These are phyloP conservation scores for Colletotrichum truncatum DNA, from an alignment of 2,329 filamentous ascomycete species.

Conservation along the genomic window DNA sequence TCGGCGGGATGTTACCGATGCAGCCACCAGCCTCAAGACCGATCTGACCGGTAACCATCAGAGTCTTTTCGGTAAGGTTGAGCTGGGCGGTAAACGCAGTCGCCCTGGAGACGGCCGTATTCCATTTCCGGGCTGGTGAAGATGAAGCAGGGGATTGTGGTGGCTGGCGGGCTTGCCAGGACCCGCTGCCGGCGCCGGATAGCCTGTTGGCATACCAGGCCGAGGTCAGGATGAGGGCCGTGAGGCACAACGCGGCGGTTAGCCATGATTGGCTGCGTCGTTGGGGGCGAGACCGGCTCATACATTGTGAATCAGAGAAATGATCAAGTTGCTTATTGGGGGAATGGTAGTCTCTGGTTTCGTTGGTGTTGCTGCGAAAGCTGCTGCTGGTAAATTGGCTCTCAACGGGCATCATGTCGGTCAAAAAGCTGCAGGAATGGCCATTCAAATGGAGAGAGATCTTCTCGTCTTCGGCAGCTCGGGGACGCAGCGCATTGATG, in stretches of 20 bases:
- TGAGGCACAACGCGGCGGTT: constrained; percentile 24
- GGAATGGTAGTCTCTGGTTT: not conserved
- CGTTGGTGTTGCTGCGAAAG: constrained; percentile 1
- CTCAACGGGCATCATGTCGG: constrained; percentile 24
- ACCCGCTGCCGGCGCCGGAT: constrained; percentile 26
- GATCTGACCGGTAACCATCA: constrained; percentile 76
- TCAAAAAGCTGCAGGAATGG: constrained; percentile 28
- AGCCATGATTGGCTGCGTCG: constrained; percentile 11
- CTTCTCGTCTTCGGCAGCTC: constrained; percentile 16
- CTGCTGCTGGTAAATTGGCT: constrained; percentile 3
- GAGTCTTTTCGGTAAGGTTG: constrained; percentile 80
- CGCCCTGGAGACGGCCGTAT: constrained; percentile 75
- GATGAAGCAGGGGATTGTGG: constrained; percentile 21
- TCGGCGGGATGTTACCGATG: constrained; percentile 69
- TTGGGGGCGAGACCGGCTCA: not conserved
- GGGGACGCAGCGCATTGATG: constrained; percentile 28
- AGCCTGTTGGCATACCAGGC: constrained; percentile 25
- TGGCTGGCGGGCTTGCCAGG: constrained; percentile 21
- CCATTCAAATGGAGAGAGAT: constrained; percentile 24
- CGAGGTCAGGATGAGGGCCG: constrained; percentile 30
- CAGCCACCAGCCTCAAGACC: constrained; percentile 80
- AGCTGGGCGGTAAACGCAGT: constrained; percentile 74
- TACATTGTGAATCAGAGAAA: constrained; percentile 4
- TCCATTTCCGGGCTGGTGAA: constrained; percentile 57
- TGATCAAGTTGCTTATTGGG: not conserved